Evolutionary conservation across 1,284 basidiomycete genomes (phyloP).

Genomic region (Polyporus tsugae): DNA sequence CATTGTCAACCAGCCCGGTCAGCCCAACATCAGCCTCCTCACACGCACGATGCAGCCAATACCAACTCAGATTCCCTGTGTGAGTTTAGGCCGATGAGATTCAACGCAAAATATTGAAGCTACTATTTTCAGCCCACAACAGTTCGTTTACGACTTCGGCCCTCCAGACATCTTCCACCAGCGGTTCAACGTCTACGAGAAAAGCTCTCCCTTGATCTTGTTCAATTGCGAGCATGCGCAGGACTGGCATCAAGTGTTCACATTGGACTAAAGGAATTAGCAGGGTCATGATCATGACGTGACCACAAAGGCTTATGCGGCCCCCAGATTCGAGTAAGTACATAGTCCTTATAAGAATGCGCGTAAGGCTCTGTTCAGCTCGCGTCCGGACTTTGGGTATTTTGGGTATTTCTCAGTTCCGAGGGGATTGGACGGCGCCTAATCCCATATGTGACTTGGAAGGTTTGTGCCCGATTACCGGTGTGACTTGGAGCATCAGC

Average conservation of each 20-base stretch:
- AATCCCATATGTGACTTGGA: too few relatives aligned
- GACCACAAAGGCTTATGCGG: constrained; percentile 5
- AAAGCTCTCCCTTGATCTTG: background rate
- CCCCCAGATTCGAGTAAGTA: background rate
- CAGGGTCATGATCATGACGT: background rate
- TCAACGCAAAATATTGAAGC: background rate
- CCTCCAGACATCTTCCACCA: background rate
- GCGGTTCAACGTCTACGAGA: background rate
- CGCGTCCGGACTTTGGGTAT: too few relatives aligned
- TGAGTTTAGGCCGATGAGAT: background rate
- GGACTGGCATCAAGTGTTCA: background rate
- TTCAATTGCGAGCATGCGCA: too few relatives aligned
- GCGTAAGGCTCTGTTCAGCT: background rate
- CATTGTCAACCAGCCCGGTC: background rate
- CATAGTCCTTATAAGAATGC: background rate
- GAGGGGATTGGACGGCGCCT: too few relatives aligned
- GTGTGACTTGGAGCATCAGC: too few relatives aligned
- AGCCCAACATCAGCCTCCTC: background rate
- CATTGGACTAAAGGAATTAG: background rate
- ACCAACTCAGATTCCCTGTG: background rate
- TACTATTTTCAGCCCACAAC: background rate
- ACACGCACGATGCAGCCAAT: background rate
- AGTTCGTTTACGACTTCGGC: background rate
- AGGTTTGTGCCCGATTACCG: too few relatives aligned
- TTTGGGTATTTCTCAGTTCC: too few relatives aligned